These are phyloP conservation scores for Pyrenochaeta sp. DNA, from an alignment of 2,329 filamentous ascomycete genomes.

Conservation along the genomic window DNA sequence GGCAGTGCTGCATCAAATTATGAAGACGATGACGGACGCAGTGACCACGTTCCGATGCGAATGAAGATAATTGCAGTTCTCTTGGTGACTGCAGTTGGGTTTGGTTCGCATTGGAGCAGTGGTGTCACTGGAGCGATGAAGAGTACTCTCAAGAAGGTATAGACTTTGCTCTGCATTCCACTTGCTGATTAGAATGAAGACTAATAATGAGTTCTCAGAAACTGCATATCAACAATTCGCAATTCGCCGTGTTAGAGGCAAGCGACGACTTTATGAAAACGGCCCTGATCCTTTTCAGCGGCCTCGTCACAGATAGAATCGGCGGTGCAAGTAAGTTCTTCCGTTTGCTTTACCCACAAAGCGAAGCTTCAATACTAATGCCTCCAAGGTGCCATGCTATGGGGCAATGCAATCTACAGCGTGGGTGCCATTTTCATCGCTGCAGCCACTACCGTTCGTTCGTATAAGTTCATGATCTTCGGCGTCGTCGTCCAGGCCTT, in stretches of 20 bases:
- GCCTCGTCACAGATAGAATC: constrained; percentile 65
- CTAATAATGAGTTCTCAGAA: constrained; percentile 34
- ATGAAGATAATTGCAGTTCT: constrained; percentile 56
- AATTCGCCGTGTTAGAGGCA: constrained; percentile 67
- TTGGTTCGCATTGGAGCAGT: constrained; percentile 68
- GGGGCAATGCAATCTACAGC: constrained; percentile 68
- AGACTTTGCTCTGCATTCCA: not conserved
- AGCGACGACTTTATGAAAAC: constrained; percentile 71
- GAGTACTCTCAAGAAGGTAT: constrained; percentile 65
- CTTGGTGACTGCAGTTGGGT: constrained; percentile 64
- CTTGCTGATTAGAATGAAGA: not conserved
- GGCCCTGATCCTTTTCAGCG: constrained; percentile 62
- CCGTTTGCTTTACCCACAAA: not conserved
- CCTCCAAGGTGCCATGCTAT: constrained; percentile 61
- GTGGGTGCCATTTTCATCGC: constrained; percentile 67
- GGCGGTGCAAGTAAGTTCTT: constrained; percentile 58
- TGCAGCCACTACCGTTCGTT: constrained; percentile 64
- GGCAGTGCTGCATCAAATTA: no score
- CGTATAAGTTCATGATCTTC: constrained; percentile 68
- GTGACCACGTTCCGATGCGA: no score
- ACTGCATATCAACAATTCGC: constrained; percentile 66
- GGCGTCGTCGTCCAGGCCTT: constrained; percentile 65
- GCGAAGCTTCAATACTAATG: not conserved
- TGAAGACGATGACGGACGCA: no score
- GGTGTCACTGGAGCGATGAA: constrained; percentile 70